Evolutionary conservation across 345 rosid species (phyloP).

Genomic region (Citrus glauca): DNA sequence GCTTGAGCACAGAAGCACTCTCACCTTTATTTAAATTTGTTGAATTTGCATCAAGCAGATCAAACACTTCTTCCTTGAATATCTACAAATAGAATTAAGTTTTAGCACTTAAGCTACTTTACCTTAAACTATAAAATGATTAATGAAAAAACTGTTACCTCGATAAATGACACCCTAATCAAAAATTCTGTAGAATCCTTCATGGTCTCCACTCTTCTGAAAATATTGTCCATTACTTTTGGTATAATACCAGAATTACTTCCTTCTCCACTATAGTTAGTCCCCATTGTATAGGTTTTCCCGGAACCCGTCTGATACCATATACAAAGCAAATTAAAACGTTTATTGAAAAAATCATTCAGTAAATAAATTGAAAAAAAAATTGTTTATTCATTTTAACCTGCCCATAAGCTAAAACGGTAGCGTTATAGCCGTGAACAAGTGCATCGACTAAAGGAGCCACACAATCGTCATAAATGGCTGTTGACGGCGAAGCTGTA

Average conservation of each 20-base stretch:
- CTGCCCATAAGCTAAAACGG: conserved; percentile 97
- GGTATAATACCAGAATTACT: conserved; percentile 66
- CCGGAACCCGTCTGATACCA: conserved; percentile 81
- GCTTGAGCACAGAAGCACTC: conserved; percentile 32
- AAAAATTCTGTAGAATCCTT: conserved; percentile 56
- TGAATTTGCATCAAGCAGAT: conserved; percentile 71
- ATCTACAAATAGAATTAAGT: conserved; percentile 40
- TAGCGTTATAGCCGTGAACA: conserved; percentile 85
- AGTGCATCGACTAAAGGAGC: conserved; percentile 90
- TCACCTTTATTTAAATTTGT: conserved; percentile 44
- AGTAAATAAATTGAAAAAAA: not conserved
- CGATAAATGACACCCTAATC: conserved; percentile 90
- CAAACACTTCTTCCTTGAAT: conserved; percentile 94
- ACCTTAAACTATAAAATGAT: not conserved
- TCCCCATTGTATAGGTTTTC: conserved; percentile 95
- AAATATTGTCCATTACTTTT: conserved; percentile 77
- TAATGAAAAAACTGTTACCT: conserved; percentile 38
- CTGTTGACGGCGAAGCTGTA: conserved; percentile 41
- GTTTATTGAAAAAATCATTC: not conserved
- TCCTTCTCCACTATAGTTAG: conserved; percentile 69
- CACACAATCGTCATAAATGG: conserved; percentile 61
- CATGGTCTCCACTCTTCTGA: conserved; percentile 41
- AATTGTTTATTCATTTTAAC: conserved; percentile 26
- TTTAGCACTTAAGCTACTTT: not conserved
- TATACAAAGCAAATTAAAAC: not conserved